Base-by-base conservation (phyloP, 148 eudicot genomes). In the Agrostemma githago region DNA sequence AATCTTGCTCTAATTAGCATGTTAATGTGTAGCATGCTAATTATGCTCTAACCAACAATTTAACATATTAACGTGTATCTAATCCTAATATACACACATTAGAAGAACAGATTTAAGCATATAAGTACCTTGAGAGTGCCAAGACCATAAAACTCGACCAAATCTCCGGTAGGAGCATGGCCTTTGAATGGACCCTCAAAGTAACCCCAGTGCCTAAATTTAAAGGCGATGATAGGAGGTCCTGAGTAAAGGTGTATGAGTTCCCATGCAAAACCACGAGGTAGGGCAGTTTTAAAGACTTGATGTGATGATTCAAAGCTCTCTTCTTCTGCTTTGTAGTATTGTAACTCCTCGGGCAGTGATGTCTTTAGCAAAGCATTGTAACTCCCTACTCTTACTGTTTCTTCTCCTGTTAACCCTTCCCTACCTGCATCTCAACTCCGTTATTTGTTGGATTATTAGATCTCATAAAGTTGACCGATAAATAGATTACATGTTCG, bases 191-290 rank as follows among this genome's bases (percentile, higher is more conserved):
- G 95, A 0, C 98, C 97, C 72, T 93, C 98, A 42, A 93, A 93
- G 83, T 58, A 89, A 72, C 97, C 97, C 98, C 98, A 93, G 56
- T 93, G 95, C 84, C 98, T 75, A 80, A 91, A 93, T 82, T 91
- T 93, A 85, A 82, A 91, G 5, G 97, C 76, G 37, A 91, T 88
- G 48, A 17, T 26, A 0, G 98, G 98, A 0, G 98, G 97, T 8
- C 89, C 91, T 2, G 91, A 89, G n/a, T 89, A 87, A 44, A 91
- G 97, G 39, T 82, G 66, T 4, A 84, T 61, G 54, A 93, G 95
- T 74, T 93, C 98, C 97, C 95, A 93, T 2, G 92, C 91, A 26
- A 93, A 93, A 10, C 98, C 98, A 5, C 97, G 82, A 8, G 98
- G 98, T 74, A 93, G 88, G 3, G 92, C 97, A 1, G 86, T 79